These are phyloP conservation scores for Tetradesmus lagerheimii DNA, from an alignment of 139 green algal genomes.

Conservation along the genomic window DNA sequence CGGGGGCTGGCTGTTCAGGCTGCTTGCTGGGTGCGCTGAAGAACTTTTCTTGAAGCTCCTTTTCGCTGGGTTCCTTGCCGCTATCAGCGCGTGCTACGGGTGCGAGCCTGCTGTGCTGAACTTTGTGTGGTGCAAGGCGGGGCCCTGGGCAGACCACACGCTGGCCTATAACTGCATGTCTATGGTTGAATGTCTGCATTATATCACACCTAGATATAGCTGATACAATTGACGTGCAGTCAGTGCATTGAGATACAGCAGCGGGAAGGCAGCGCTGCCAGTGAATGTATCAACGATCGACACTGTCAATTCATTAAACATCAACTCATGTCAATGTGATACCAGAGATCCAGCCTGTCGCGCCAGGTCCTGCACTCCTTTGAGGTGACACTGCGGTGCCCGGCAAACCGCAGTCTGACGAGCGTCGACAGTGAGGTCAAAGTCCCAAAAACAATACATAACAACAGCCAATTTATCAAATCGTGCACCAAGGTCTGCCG, in stretches of 20 bases:
- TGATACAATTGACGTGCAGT: not conserved
- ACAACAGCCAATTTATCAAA: no score
- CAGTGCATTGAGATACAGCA: not conserved
- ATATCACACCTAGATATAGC: not conserved
- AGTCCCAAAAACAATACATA: not conserved
- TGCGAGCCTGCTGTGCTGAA: constrained; percentile 2
- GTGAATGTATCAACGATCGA: not conserved
- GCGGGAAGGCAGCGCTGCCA: not conserved
- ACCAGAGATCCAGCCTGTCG: not conserved
- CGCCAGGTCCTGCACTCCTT: not conserved
- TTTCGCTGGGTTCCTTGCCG: constrained; percentile 27
- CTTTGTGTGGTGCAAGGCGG: not conserved
- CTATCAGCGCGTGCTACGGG: not conserved
- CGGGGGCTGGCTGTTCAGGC: not conserved
- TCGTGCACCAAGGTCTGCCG: no score
- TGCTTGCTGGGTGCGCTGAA: constrained; percentile 38
- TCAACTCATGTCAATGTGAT: not conserved
- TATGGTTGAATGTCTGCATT: not conserved
- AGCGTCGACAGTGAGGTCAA: not conserved
- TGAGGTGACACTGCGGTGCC: not conserved
- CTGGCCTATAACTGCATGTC: not conserved
- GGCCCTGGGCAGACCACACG: not conserved
- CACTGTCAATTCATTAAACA: not conserved
- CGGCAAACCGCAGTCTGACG: not conserved
- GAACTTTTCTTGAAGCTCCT: constrained; percentile 36